phyloP scores from a whole-genome alignment of 805 yeast species.

The Yamadazyma philogaea region DNA sequence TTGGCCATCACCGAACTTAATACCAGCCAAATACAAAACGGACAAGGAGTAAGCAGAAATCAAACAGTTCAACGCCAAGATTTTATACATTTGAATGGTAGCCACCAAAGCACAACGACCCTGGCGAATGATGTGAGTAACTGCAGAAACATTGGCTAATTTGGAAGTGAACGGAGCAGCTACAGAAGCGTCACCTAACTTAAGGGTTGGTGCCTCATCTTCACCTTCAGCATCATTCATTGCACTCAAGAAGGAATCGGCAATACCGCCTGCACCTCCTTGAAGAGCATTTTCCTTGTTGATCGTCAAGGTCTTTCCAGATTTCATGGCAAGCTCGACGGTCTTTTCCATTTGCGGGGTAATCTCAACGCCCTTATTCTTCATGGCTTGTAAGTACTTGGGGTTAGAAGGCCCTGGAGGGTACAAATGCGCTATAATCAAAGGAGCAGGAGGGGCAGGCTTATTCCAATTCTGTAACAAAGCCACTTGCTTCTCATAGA shows the following conservation, averaged over 20 bases:
- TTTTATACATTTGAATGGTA: slow-evolving; percentile 98
- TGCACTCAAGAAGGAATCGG: slow-evolving; percentile 62
- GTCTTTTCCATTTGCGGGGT: slow-evolving; percentile 68
- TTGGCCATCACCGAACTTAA: slow-evolving; percentile 96
- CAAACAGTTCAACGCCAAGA: slow-evolving; percentile 92
- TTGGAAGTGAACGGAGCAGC: slow-evolving; percentile 99
- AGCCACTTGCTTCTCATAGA: slow-evolving; percentile 82
- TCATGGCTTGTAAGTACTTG: slow-evolving; percentile 79
- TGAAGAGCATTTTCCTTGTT: slow-evolving; percentile 28
- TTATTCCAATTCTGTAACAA: slow-evolving; percentile 78
- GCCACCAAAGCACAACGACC: slow-evolving; percentile 98
- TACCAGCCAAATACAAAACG: slow-evolving; percentile 93
- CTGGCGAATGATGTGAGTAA: slow-evolving; percentile 90
- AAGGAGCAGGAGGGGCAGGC: slow-evolving; percentile 81
- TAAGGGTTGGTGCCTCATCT: slow-evolving; percentile 90
- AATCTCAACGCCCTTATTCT: slow-evolving; percentile 74
- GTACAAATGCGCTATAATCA: slow-evolving; percentile 85
- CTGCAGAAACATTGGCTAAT: slow-evolving; percentile 86
- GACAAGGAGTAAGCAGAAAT: slow-evolving; percentile 94
- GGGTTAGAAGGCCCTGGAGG: slow-evolving; percentile 96
- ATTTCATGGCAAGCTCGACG: slow-evolving; percentile 51
- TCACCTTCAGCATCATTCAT: slow-evolving; percentile 55
- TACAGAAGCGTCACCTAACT: slow-evolving; percentile 97
- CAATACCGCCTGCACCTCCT: slow-evolving; percentile 30
- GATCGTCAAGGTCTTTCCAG: slow-evolving; percentile 21